A percentile compares a stretch with the other conserved stretches of the same genome.
Conservation (phyloP, 768 basidiomycete species). For the Tricholomella constricta region DNA sequence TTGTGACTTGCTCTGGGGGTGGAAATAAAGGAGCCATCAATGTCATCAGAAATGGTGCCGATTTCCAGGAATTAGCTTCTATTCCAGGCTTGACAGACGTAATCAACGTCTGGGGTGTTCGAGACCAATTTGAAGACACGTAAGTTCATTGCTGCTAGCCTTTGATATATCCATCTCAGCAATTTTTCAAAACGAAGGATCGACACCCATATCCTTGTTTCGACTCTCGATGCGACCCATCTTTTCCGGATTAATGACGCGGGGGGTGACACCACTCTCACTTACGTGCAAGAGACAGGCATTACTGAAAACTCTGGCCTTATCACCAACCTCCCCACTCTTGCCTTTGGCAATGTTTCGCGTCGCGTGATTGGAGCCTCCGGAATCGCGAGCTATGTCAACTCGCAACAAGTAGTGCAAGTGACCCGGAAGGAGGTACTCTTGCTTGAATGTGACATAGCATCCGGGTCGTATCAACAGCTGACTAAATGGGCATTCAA, state of each 20-base stretch:
- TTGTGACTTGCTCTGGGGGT: constrained; percentile 86
- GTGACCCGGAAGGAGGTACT: constrained; percentile 61
- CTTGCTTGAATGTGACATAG: constrained; percentile 57
- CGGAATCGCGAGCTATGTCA: constrained; percentile 32
- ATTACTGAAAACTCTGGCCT: constrained; percentile 39
- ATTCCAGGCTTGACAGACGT: constrained; percentile 59
- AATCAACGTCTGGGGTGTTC: constrained; percentile 65
- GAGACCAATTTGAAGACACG: constrained; percentile 46
- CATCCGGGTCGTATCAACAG: constrained; percentile 41
- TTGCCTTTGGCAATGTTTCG: constrained; percentile 63
- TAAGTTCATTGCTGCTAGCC: constrained; percentile 45
- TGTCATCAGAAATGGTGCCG: constrained; percentile 79
- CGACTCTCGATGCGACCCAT: constrained; percentile 56
- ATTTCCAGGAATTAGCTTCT: constrained; percentile 65
- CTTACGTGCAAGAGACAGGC: constrained; percentile 34
- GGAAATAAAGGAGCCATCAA: constrained; percentile 75
- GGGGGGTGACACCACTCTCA: constrained; percentile 44
- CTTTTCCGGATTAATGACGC: constrained; percentile 50
- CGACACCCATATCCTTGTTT: constrained; percentile 58
- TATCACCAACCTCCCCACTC: constrained; percentile 50
- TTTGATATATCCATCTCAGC: constrained; percentile 2
- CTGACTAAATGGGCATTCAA: constrained; percentile 39
- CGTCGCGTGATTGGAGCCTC: constrained; percentile 31
- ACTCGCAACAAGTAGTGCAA: constrained; percentile 68
- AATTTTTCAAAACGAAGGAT: constrained; percentile 35